Evolutionary conservation across 164 flowering plant species (phyloP).

Genomic region (Annona squamosa): DNA sequence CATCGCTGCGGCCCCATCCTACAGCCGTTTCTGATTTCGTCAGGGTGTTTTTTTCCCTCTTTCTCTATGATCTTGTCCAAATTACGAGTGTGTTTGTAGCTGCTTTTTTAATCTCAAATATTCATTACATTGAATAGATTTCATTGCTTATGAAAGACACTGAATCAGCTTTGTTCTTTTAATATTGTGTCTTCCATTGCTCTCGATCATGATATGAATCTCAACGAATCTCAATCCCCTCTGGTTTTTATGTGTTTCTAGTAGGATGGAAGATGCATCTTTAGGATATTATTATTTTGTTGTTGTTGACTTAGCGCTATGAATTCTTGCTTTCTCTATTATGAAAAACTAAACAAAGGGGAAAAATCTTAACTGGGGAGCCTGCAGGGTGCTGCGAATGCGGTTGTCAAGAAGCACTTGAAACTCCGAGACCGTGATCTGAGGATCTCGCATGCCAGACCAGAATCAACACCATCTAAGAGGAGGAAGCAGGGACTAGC

Average conservation of each 20-base stretch:
- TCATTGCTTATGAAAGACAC: no score
- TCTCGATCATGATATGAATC: no score
- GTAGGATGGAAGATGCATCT: background rate
- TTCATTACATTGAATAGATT: no score
- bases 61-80: no score
- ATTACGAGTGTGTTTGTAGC: no score
- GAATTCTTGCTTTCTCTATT: background rate
- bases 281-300: background rate
- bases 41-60: no score
- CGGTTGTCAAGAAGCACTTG: conserved; percentile 41
- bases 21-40: no score
- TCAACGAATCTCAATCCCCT: background rate
- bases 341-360: background rate
- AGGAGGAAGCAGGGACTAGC: conserved; percentile 23
- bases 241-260: background rate
- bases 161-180: no score
- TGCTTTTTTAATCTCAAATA: no score
- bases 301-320: background rate
- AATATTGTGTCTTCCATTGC: no score
- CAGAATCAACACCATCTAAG: conserved; percentile 48
- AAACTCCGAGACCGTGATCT: conserved; percentile 73
- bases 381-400: conserved; percentile 77
- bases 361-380: background rate
- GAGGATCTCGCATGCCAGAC: conserved; percentile 54
- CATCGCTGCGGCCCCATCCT: no score